Base-by-base conservation (phyloP, 192 early-diverging fungal species). In the Umbelopsis sp. region DNA sequence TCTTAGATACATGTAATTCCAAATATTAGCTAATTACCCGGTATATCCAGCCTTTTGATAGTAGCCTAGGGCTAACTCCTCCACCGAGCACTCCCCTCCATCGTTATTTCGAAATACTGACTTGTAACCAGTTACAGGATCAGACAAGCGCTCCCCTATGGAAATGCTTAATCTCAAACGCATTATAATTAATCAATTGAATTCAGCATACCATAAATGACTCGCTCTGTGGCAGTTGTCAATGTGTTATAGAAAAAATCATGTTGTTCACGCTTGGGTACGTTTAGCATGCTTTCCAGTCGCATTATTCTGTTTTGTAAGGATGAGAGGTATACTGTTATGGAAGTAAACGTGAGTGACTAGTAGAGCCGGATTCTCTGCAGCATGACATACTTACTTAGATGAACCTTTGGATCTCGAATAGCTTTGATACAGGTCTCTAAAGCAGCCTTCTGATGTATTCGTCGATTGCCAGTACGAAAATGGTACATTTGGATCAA, bases 51-150 rank as follows among this genome's bases (percentile, higher is more conserved):
- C 78, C n/a, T 81, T 77, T 18, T 75, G 71, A 71, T 92, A 92
- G 46, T 87, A 86, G 64, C 86, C 84, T 30, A 92, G 67, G 1
- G 87, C 88, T 33, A 90, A 65, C 27, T 81, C 72, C 73, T 92
- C 91, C 3, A 92, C 91, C 21, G 81, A 78, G 61, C 87, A 89
- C 30, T 85, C 86, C n/a, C 86, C 84, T 0, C 89, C 91, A 61
- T 84, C 73, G 47, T 80, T 74, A 25, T 71, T 73, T 41, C 84
- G 37, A 75, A 83, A 87, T 0, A 78, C 58, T 2, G 84, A 88
- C 50, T 86, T 84, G 18, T 74, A 71, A 10, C 69, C 78, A 78
- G 81, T 69, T 58, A 66, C 46, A 66, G 79, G 37, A 77, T 78
- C 27, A 64, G 55, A 67, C 2, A 79, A 16, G 9, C 78, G 50